Conservation (phyloP, 768 basidiomycete species). For the Mycena sanguinolenta region DNA sequence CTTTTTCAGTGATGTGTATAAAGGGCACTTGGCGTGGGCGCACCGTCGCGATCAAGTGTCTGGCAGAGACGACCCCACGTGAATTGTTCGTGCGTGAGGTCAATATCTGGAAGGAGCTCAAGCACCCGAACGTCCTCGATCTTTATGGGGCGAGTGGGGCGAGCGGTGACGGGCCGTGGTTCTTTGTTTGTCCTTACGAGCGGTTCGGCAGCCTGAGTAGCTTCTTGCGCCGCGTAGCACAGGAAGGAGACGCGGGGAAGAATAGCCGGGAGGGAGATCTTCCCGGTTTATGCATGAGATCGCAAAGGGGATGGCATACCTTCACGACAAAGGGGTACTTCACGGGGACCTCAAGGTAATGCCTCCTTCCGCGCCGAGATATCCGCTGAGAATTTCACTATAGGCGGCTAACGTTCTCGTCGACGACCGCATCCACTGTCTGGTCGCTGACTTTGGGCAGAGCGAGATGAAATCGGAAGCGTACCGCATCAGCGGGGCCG, state of each 20-base stretch:
- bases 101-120: constrained; percentile 77
- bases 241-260: constrained; percentile 38
- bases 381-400: background rate
- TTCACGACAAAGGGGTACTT: constrained; percentile 75
- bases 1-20: constrained; percentile 85
- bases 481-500: constrained; percentile 67
- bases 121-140: constrained; percentile 78
- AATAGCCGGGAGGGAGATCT: constrained; percentile 57
- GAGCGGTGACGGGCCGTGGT: constrained; percentile 79
- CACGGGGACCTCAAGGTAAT: constrained; percentile 87
- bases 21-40: constrained; percentile 77
- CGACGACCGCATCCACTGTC: constrained; percentile 72
- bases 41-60: constrained; percentile 79
- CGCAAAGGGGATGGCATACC: constrained; percentile 84
- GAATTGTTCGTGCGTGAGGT: constrained; percentile 79
- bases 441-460: constrained; percentile 89
- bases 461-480: constrained; percentile 84
- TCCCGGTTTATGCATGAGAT: constrained; percentile 78
- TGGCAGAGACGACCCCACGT: constrained; percentile 70
- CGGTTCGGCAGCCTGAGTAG: constrained; percentile 68
- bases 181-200: constrained; percentile 83
- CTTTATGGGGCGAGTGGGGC: constrained; percentile 87
- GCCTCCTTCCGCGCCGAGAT: background rate
- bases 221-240: constrained; percentile 47
- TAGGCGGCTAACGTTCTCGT: constrained; percentile 84